Percentiles rank a stretch among this genome's conserved stretches.
phyloP scores from a whole-genome alignment of 1,284 basidiomycete species.

The Cryptococcus sp. region DNA sequence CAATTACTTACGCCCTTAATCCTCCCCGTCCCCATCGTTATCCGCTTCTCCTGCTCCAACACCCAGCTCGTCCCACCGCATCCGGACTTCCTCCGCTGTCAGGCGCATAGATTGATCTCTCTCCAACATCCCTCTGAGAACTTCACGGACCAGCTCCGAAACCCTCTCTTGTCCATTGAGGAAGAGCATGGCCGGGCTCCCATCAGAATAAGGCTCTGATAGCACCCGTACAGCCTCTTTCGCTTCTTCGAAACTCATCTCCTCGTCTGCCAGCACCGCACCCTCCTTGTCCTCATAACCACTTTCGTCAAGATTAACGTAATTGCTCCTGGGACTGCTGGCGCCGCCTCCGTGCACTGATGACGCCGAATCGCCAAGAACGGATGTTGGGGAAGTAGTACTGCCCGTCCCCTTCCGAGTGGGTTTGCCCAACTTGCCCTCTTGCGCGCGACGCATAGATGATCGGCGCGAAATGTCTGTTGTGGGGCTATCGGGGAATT shows the following conservation, averaged over 20 bases:
- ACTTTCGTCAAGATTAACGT: background rate
- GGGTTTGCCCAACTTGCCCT: background rate
- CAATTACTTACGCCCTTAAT: background rate
- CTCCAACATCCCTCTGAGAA: conserved; percentile 43
- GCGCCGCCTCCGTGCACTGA: background rate
- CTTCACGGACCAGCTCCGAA: conserved; percentile 27
- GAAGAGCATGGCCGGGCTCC: conserved; percentile 38
- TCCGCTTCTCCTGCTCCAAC: conserved; percentile 19
- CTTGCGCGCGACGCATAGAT: conserved; percentile 12
- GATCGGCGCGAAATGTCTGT: conserved; percentile 13
- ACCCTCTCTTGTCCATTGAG: conserved; percentile 32
- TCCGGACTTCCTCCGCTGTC: conserved; percentile 36
- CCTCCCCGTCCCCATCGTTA: conserved; percentile 2
- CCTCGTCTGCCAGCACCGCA: background rate
- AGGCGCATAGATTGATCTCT: conserved; percentile 32
- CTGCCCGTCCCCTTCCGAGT: background rate
- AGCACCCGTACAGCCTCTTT: background rate
- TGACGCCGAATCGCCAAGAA: background rate
- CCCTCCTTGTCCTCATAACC: background rate
- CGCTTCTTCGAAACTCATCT: background rate
- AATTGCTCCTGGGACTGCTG: conserved; percentile 1
- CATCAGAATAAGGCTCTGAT: conserved; percentile 34
- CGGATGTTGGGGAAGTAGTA: background rate
- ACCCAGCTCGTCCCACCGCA: conserved; percentile 32
- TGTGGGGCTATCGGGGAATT: conserved; percentile 10